These are phyloP conservation scores for Trichoderma gamsii DNA, from an alignment of 495 filamentous ascomycete species.

Conservation along the genomic window DNA sequence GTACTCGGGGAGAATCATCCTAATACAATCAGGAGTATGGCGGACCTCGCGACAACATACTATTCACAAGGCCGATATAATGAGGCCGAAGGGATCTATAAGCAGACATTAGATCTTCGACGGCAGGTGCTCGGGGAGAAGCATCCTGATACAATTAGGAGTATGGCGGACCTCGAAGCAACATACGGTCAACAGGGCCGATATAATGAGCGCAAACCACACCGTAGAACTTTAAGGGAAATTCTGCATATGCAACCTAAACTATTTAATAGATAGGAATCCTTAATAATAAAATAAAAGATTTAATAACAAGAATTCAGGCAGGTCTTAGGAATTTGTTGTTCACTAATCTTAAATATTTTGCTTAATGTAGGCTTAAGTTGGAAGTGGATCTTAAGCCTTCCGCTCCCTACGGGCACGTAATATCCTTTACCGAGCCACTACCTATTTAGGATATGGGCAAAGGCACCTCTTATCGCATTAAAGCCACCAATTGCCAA, in stretches of 20 bases:
- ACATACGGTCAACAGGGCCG: neutral
- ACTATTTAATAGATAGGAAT: neutral
- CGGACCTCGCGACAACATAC: neutral
- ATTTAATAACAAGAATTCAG: neutral
- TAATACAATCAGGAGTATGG: slow-evolving; percentile 22
- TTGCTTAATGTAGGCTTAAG: too few relatives aligned
- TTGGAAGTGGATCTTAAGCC: too few relatives aligned
- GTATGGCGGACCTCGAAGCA: slow-evolving; percentile 21
- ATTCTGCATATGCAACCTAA: neutral
- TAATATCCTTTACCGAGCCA: too few relatives aligned
- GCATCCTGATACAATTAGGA: slow-evolving; percentile 26
- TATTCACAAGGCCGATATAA: neutral
- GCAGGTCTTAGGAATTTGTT: too few relatives aligned
- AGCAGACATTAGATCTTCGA: slow-evolving; percentile 20
- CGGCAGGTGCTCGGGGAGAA: slow-evolving; percentile 28
- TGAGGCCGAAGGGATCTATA: neutral
- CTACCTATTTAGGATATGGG: too few relatives aligned
- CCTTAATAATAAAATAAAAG: neutral
- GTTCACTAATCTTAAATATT: too few relatives aligned
- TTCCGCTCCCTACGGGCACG: too few relatives aligned
- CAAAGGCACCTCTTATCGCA: neutral
- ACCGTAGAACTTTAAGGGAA: neutral
- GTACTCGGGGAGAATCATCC: slow-evolving; percentile 29
- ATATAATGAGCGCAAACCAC: neutral
- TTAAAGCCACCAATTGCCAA: neutral